phyloP scores from a whole-genome alignment of 805 yeast genomes.

The Sugiyamaella boreocaroliniensis region DNA sequence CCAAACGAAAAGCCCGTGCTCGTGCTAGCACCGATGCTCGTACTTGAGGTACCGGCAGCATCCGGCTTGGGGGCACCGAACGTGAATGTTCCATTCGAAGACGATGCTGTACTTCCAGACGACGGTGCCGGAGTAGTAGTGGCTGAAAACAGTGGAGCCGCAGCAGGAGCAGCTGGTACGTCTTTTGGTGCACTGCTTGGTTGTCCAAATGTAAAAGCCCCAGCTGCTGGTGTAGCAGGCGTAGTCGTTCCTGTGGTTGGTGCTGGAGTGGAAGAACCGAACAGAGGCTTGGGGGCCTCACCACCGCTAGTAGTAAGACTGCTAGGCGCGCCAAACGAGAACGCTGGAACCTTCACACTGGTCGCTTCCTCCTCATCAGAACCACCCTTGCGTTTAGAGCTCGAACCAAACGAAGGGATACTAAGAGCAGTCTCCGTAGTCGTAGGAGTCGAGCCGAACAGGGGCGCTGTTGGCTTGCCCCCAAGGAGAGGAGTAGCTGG shows the following conservation, averaged over 20 bases:
- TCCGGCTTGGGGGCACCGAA: not conserved
- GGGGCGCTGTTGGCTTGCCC: constrained; percentile 3
- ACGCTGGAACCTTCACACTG: constrained; percentile 12
- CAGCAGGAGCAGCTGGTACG: too few species aligned
- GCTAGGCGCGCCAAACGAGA: constrained; percentile 11
- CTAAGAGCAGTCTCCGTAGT: constrained; percentile 1
- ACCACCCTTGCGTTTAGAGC: not conserved
- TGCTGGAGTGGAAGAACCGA: constrained; percentile 1
- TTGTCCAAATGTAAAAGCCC: not conserved
- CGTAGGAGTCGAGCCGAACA: constrained; percentile 2
- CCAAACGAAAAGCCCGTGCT: constrained; percentile 4
- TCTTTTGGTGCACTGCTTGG: too few species aligned
- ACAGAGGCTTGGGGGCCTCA: not conserved
- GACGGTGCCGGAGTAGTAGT: too few species aligned
- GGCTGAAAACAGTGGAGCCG: too few species aligned
- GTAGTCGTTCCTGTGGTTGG: not conserved
- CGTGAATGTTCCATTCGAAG: too few species aligned
- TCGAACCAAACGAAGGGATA: not conserved
- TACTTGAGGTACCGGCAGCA: too few species aligned
- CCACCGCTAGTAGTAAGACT: constrained; percentile 12
- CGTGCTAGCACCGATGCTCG: too few species aligned
- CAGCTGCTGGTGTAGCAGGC: not conserved
- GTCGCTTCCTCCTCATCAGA: constrained; percentile 9
- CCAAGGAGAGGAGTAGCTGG: not conserved
- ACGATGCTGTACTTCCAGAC: too few species aligned